phyloP scores from a whole-genome alignment of 2,329 filamentous ascomycete species.

The Aspergillus amoenus region DNA sequence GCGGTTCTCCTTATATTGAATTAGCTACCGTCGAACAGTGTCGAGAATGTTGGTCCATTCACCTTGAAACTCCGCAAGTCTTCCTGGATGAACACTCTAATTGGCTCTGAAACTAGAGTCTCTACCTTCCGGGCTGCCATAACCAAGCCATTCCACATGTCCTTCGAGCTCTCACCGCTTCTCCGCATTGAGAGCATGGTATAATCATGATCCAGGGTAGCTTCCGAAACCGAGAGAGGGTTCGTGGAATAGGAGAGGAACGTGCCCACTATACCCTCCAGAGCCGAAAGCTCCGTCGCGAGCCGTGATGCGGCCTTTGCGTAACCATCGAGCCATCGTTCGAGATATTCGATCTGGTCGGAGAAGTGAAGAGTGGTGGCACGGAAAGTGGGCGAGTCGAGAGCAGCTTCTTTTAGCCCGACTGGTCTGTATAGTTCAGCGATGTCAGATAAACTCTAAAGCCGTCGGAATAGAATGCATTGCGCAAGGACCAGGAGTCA shows the following conservation, averaged over 20 bases:
- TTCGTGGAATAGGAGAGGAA: constrained; percentile 77
- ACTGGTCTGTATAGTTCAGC: constrained; percentile 60
- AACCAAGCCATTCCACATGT: constrained; percentile 80
- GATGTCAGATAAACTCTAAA: constrained; percentile 11
- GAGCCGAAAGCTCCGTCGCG: constrained; percentile 63
- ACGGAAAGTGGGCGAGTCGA: constrained; percentile 95
- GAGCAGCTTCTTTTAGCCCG: constrained; percentile 85
- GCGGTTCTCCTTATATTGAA: constrained; percentile 60
- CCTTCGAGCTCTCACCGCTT: constrained; percentile 79
- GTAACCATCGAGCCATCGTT: constrained; percentile 84
- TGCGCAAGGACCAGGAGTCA: neutral
- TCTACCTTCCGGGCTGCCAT: constrained; percentile 76
- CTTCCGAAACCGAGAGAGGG: constrained; percentile 71
- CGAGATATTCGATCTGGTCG: constrained; percentile 87
- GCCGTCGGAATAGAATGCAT: neutral
- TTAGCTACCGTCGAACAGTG: constrained; percentile 15
- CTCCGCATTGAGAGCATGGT: constrained; percentile 82
- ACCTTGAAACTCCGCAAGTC: constrained; percentile 81
- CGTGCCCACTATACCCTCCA: constrained; percentile 76
- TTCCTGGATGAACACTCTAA: constrained; percentile 71
- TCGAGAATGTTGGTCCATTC: constrained; percentile 6
- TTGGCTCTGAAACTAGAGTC: constrained; percentile 73
- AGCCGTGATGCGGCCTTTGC: constrained; percentile 63
- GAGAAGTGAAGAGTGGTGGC: constrained; percentile 81
- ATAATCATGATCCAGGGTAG: constrained; percentile 91